Conservation (phyloP, 305 asterid species). For the Fraxinus nigra region DNA sequence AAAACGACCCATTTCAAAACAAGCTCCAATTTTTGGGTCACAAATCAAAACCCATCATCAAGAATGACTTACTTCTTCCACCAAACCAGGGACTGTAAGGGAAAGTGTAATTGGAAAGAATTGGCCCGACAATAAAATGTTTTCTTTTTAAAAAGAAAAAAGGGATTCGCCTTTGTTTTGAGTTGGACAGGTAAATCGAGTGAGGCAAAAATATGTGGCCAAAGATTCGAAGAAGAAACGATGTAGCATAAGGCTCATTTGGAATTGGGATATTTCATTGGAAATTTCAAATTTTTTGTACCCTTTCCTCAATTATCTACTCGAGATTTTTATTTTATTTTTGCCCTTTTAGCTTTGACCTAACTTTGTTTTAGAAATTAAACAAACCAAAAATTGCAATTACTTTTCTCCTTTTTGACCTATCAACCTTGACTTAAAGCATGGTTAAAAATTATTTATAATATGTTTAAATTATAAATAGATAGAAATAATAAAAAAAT, state of each 20-base stretch:
- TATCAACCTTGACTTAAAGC: background rate
- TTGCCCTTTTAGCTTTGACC: background rate
- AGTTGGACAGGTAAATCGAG: background rate
- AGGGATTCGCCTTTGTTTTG: background rate
- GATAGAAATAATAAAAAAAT: too few species aligned
- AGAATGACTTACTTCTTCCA: background rate
- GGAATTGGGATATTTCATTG: background rate
- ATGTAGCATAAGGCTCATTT: background rate
- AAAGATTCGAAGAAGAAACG: background rate
- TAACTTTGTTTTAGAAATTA: background rate
- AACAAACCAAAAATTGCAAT: background rate
- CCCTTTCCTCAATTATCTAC: background rate
- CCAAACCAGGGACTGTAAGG: background rate
- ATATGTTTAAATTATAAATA: too few species aligned
- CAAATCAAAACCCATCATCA: conserved; percentile 15
- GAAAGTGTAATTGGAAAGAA: conserved; percentile 1
- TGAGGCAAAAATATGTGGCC: background rate
- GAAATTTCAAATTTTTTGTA: background rate
- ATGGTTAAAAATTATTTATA: too few species aligned
- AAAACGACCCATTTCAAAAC: background rate
- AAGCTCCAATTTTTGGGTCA: background rate
- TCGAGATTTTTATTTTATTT: background rate
- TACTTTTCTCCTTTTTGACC: background rate
- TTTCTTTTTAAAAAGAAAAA: background rate
- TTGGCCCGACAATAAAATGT: background rate